Conservation (phyloP, 202 grass and related monocot genomes). For the Panicum hallii region DNA sequence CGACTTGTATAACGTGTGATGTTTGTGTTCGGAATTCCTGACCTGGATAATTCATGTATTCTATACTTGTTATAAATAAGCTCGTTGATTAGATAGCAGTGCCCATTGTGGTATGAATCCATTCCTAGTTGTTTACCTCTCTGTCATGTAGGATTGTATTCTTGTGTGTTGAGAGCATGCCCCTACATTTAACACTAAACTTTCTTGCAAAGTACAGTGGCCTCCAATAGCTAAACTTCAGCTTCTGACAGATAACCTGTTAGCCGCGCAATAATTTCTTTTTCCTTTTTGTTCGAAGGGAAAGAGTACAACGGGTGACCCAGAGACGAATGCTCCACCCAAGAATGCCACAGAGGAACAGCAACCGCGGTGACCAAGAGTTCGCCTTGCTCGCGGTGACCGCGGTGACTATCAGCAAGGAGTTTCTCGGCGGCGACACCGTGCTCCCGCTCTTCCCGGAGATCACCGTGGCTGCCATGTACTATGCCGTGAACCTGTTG, state of each 20-base stretch:
- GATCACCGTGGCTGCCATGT: slow-evolving; percentile 35
- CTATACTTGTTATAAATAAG: too few species aligned
- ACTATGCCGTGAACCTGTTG: slow-evolving; percentile 26
- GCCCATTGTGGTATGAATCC: background rate
- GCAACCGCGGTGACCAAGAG: background rate
- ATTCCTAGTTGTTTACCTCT: background rate
- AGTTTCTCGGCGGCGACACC: slow-evolving; percentile 52
- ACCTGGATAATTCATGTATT: too few species aligned
- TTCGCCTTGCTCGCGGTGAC: slow-evolving; percentile 24
- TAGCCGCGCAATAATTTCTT: background rate
- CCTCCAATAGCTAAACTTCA: background rate
- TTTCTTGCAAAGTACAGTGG: background rate
- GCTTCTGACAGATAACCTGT: background rate
- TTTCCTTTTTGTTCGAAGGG: background rate
- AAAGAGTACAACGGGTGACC: background rate
- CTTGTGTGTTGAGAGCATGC: background rate
- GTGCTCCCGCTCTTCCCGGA: slow-evolving; percentile 49
- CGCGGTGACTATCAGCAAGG: slow-evolving; percentile 36
- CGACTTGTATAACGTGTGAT: too few species aligned
- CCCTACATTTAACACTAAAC: background rate
- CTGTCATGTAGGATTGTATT: background rate
- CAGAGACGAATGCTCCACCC: background rate
- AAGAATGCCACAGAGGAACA: slow-evolving; percentile 4
- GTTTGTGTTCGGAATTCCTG: too few species aligned
- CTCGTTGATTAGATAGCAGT: too few species aligned